A percentile compares a stretch with the other conserved stretches of the same genome.
Conservation (phyloP, 139 green algal species). For the Trebouxia sp. region DNA sequence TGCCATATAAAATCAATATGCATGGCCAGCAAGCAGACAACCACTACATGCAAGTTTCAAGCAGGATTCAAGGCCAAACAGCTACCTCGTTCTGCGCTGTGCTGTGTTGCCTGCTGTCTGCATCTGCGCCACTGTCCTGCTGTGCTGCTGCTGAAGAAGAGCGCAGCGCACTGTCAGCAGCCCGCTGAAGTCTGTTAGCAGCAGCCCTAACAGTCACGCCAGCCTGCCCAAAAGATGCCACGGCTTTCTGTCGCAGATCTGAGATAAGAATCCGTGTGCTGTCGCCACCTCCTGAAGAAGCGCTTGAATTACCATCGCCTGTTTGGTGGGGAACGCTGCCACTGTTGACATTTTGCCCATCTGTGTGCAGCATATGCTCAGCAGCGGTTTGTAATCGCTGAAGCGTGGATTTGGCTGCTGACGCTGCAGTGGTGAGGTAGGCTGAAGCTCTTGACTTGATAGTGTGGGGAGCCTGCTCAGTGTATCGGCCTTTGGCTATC, state of each 20-base stretch:
- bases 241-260: neutral
- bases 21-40: too few species aligned
- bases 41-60: too few species aligned
- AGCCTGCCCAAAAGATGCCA: neutral
- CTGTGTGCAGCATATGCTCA: neutral
- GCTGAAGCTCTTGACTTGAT: neutral
- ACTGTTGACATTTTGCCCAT: too few species aligned
- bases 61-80: too few species aligned
- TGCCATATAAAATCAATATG: too few species aligned
- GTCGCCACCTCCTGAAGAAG: too few species aligned
- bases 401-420: neutral
- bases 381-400: slow-evolving; percentile 12
- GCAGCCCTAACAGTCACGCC: neutral
- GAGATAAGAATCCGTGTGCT: neutral
- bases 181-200: neutral
- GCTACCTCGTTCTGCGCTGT: too few species aligned
- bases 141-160: neutral
- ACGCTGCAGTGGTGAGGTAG: neutral
- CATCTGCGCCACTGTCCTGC: too few species aligned
- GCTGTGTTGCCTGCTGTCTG: too few species aligned
- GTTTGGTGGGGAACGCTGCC: too few species aligned
- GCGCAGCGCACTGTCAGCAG: neutral
- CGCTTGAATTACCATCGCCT: too few species aligned
- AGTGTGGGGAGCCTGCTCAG: neutral
- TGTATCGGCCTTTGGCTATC: slow-evolving; percentile 9